A percentile compares a stretch with the other conserved stretches of the same genome.
These are phyloP conservation scores for Microstegium vimineum DNA, from an alignment of 176 grass and related monocot genomes.

Conservation along the genomic window DNA sequence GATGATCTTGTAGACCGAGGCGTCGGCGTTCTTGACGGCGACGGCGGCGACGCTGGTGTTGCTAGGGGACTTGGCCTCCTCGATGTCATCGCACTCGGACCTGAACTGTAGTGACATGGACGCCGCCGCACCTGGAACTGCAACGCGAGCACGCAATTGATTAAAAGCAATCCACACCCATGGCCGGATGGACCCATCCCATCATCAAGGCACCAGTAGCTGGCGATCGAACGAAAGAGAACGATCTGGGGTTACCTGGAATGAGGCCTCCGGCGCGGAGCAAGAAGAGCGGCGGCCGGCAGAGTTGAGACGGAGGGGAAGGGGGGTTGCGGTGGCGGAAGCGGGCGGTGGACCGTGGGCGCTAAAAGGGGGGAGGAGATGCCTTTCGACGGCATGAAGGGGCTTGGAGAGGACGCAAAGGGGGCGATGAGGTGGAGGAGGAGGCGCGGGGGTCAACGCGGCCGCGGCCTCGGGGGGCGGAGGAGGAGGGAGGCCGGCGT, in stretches of 20 bases:
- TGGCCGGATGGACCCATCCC: too few relatives aligned
- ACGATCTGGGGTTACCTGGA: conserved; percentile 16
- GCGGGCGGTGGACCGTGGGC: background rate
- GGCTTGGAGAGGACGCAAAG: conserved; percentile 49
- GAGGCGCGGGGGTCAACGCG: conserved; percentile 34
- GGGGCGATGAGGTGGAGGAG: background rate
- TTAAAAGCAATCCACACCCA: too few relatives aligned
- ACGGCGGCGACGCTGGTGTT: conserved; percentile 44
- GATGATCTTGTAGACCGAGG: conserved; percentile 61
- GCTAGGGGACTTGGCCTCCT: conserved; percentile 59
- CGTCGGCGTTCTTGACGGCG: conserved; percentile 51
- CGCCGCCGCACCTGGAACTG: conserved; percentile 16
- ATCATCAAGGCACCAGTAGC: too few relatives aligned
- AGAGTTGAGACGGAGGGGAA: background rate
- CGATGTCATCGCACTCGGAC: conserved; percentile 58
- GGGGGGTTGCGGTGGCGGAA: background rate
- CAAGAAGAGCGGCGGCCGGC: background rate
- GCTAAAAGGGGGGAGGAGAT: conserved; percentile 49
- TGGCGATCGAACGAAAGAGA: background rate
- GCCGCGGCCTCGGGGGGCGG: conserved; percentile 38
- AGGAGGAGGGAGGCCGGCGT: conserved; percentile 19
- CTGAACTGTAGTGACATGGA: conserved; percentile 67
- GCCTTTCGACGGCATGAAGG: conserved; percentile 51
- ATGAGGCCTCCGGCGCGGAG: background rate
- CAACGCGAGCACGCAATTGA: too few relatives aligned